Conservation (phyloP, 352 stramenopile species). For the Blastocystis hominis region DNA sequence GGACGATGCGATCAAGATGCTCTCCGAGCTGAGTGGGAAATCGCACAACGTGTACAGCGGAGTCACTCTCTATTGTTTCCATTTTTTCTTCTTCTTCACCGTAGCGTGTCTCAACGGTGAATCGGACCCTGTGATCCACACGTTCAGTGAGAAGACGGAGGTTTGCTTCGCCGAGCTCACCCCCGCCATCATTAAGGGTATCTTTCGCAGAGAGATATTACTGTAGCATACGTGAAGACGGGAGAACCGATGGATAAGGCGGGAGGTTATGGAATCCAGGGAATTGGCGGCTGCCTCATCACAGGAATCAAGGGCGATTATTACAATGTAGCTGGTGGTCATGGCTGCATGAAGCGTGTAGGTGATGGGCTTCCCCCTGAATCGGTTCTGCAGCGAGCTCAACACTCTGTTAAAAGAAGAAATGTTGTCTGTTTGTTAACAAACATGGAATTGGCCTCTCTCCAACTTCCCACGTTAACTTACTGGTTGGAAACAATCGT, state of each 20-base stretch:
- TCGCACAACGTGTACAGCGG: conserved; percentile 76
- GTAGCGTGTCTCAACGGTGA: conserved; percentile 71
- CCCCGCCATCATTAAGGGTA: conserved; percentile 53
- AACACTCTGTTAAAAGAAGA: neutral
- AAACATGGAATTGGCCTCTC: neutral
- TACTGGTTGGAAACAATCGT: conserved; percentile 43
- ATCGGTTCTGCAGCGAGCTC: conserved; percentile 37
- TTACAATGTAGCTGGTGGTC: conserved; percentile 80
- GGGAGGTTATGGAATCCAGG: conserved; percentile 78
- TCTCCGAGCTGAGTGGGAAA: conserved; percentile 68
- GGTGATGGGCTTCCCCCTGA: conserved; percentile 52
- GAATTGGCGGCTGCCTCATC: conserved; percentile 71
- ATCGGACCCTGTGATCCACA: conserved; percentile 65
- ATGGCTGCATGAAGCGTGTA: conserved; percentile 65
- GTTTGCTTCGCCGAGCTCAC: conserved; percentile 50
- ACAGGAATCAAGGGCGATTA: conserved; percentile 72
- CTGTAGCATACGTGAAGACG: conserved; percentile 72
- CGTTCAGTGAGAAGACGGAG: conserved; percentile 30
- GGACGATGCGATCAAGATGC: conserved; percentile 71
- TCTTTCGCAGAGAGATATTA: neutral
- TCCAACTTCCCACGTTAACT: neutral
- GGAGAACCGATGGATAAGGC: conserved; percentile 82
- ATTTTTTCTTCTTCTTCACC: conserved; percentile 61
- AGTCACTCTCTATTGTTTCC: conserved; percentile 68
- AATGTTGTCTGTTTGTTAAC: conserved; percentile 22